Conservation (phyloP, 164 flowering plant species). For the Magnolia kwangsiensis region DNA sequence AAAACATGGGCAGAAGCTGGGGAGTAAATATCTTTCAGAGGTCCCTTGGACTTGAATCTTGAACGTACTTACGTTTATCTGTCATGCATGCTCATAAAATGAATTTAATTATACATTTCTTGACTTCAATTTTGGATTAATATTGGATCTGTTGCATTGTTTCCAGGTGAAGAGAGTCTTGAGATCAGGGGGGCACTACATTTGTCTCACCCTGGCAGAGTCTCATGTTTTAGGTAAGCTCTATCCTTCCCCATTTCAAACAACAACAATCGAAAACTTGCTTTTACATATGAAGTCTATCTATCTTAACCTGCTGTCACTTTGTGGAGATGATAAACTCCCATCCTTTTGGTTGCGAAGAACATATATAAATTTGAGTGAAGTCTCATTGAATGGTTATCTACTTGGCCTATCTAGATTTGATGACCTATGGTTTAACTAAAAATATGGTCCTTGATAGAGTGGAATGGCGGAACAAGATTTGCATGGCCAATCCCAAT, state of each 20-base stretch:
- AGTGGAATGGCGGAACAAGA: too few relatives aligned
- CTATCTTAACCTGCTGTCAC: background rate
- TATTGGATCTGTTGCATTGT: conserved; percentile 3
- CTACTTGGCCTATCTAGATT: background rate
- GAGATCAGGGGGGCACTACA: conserved; percentile 59
- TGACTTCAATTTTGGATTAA: background rate
- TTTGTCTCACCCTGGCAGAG: conserved; percentile 87
- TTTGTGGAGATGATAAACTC: background rate
- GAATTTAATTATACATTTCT: background rate
- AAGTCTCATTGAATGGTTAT: background rate
- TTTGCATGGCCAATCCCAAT: too few relatives aligned
- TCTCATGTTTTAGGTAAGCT: conserved; percentile 85
- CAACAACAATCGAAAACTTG: background rate
- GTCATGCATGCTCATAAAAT: background rate
- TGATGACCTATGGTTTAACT: background rate
- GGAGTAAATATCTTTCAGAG: conserved; percentile 77
- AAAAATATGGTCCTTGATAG: too few relatives aligned
- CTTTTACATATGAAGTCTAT: background rate
- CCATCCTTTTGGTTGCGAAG: background rate
- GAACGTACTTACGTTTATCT: conserved; percentile 10
- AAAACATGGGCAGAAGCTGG: conserved; percentile 70
- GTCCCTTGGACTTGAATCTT: conserved; percentile 34
- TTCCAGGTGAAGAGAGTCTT: conserved; percentile 79
- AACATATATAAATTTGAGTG: background rate
- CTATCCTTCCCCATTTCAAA: background rate